Conservation (phyloP, 2,329 filamentous ascomycete genomes). For the Fusarium avenaceum region DNA sequence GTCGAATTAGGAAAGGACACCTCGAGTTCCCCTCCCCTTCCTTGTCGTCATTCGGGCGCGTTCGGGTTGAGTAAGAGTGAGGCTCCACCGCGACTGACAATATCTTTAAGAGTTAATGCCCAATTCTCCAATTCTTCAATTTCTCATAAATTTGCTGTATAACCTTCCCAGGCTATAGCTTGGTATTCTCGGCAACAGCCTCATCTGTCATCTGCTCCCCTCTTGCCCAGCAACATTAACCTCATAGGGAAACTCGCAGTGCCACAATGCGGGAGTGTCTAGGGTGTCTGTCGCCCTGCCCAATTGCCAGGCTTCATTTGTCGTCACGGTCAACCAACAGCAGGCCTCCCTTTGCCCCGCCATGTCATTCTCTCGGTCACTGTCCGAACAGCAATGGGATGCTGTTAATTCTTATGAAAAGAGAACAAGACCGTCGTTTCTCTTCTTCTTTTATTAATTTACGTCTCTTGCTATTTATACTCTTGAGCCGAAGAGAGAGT, state of each 20-base stretch:
- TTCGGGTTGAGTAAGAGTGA: slow-evolving; percentile 34
- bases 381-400: slow-evolving; percentile 43
- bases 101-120: slow-evolving; percentile 20
- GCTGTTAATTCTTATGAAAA: slow-evolving; percentile 41
- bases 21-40: slow-evolving; percentile 14
- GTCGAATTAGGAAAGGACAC: slow-evolving; percentile 23
- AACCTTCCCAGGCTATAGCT: neutral
- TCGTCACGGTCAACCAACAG: slow-evolving; percentile 37
- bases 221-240: slow-evolving; percentile 20
- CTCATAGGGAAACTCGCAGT: slow-evolving; percentile 24
- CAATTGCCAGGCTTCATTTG: slow-evolving; percentile 32
- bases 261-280: slow-evolving; percentile 19
- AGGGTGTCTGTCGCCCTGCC: slow-evolving; percentile 40
- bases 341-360: slow-evolving; percentile 40
- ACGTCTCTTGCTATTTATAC: slow-evolving; percentile 10
- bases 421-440: slow-evolving; percentile 24
- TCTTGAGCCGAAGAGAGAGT: neutral
- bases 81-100: slow-evolving; percentile 20
- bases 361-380: slow-evolving; percentile 46
- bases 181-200: slow-evolving; percentile 21
- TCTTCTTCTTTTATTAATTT: slow-evolving; percentile 38
- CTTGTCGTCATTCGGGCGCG: slow-evolving; percentile 34
- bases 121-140: slow-evolving; percentile 9
- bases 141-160: neutral
- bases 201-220: slow-evolving; percentile 5